These are phyloP conservation scores for Hypoxylon trugodes DNA, from an alignment of 495 filamentous ascomycete species.

Conservation along the genomic window DNA sequence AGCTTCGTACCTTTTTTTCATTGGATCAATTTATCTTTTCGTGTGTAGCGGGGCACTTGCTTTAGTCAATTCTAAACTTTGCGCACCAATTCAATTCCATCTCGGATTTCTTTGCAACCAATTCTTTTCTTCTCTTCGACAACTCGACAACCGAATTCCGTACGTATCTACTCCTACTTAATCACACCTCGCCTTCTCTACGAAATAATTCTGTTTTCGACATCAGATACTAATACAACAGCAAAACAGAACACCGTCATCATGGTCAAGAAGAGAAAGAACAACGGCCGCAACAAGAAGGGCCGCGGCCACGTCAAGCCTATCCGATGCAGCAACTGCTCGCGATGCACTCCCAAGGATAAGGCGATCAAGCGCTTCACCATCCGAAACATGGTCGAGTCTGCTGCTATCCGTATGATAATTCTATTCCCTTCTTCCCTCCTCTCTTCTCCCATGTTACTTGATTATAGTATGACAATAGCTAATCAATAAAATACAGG, in stretches of 20 bases:
- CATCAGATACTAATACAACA: slow-evolving; percentile 30
- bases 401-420: slow-evolving; percentile 93
- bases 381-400: slow-evolving; percentile 99
- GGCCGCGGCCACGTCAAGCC: slow-evolving; percentile 99
- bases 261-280: slow-evolving; percentile 99
- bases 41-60: slow-evolving; percentile 10
- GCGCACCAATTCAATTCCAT: slow-evolving; percentile 31
- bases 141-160: slow-evolving; percentile 39
- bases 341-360: slow-evolving; percentile 99
- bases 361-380: slow-evolving; percentile 99
- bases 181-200: neutral
- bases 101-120: slow-evolving; percentile 2
- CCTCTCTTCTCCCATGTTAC: neutral
- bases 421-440: slow-evolving; percentile 10
- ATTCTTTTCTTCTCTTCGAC: slow-evolving; percentile 35
- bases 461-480: too few relatives aligned
- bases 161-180: slow-evolving; percentile 8
- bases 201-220: neutral
- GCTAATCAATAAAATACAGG: slow-evolving; percentile 60
- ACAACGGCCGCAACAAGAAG: slow-evolving; percentile 99
- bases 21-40: slow-evolving; percentile 9
- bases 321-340: slow-evolving; percentile 99
- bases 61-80: slow-evolving; percentile 18
- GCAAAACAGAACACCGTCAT: slow-evolving; percentile 66
- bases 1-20: neutral